These are phyloP conservation scores for Umbelopsis sp. DNA, from an alignment of 371 early-diverging fungal genomes.

Conservation along the genomic window DNA sequence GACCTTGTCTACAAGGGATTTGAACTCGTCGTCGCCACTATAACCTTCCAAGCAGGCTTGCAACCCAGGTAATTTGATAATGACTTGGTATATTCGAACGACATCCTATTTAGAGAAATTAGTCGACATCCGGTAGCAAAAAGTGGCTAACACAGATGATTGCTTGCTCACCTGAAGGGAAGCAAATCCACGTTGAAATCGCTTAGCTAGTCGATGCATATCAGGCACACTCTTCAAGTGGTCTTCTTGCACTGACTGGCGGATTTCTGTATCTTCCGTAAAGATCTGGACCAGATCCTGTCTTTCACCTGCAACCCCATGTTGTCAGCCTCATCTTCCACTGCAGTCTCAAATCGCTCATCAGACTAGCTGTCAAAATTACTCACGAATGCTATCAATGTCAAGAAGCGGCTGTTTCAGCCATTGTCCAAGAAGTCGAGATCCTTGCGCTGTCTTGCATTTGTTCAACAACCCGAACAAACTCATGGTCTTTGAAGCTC, in stretches of 20 bases:
- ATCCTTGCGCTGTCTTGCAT: constrained; percentile 91
- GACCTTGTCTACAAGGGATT: constrained; percentile 47
- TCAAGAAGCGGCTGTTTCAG: constrained; percentile 91
- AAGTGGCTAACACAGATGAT: neutral
- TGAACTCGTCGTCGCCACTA: constrained; percentile 41
- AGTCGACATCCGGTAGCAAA: neutral
- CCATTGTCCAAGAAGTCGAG: constrained; percentile 89
- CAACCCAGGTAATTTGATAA: constrained; percentile 75
- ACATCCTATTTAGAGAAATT: constrained; percentile 64
- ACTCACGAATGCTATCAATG: constrained; percentile 68
- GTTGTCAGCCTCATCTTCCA: neutral
- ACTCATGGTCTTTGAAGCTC: constrained; percentile 79
- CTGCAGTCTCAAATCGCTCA: neutral
- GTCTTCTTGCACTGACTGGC: constrained; percentile 75
- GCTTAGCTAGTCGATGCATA: constrained; percentile 82
- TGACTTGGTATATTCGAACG: constrained; percentile 88
- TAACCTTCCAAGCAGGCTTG: constrained; percentile 56
- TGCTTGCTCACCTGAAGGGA: constrained; percentile 60
- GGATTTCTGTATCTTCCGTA: constrained; percentile 66
- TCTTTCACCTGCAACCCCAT: constrained; percentile 55
- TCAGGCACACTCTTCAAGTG: constrained; percentile 87
- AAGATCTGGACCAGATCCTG: constrained; percentile 83
- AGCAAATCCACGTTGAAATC: constrained; percentile 82
- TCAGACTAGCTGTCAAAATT: neutral
- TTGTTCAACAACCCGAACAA: constrained; percentile 88